Base-by-base conservation (phyloP, 2,329 filamentous ascomycete genomes). In the Macroventuria anomochaeta region DNA sequence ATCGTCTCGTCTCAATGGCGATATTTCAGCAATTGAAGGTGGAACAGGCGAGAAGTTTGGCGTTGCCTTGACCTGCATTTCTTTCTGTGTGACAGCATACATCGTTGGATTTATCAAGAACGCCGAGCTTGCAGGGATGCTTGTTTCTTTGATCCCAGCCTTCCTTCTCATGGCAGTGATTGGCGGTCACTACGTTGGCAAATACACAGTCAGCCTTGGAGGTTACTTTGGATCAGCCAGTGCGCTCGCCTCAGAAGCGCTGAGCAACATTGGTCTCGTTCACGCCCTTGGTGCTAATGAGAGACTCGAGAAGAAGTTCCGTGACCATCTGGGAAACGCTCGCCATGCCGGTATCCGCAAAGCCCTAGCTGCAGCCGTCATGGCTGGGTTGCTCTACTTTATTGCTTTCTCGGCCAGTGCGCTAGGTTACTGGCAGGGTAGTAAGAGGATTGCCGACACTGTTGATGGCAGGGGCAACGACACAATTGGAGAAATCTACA, bases 31-130 rank as follows among this genome's bases (percentile, higher is more conserved):
- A 1, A 84, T 90, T 44, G 87, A 88, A 63, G 81, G 82, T 0
- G 88, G 88, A 12, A 88, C 87, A 0, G 86, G 84, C 1, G 88
- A 90, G 71, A 90, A 90, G 69, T 86, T 88, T 13, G 87, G 87
- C 44, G 83, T 88, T 28, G 81, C 83, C 59, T 77, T 90, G 4
- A 80, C 82, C 20, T 85, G 81, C 43, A 70, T 83, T 8, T 84
- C 85, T 2, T 90, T 88, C 70, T 89, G 89, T 65, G 67, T 88
- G 46, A 85, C 87, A 0, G 84, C 86, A 3, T 89, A 88, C 57
- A 77, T 86, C 4, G 83, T 90, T 13, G 85, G 86, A 1, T 90
- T 90, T 58, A 82, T 85, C 67, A 85, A 87, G 62, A 80, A 88
- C 61, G 77, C 82, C 13, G 79, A 79, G 41, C 77, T 90, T 7